Conservation (phyloP, 148 eudicot species). For the Beta vulgaris region DNA sequence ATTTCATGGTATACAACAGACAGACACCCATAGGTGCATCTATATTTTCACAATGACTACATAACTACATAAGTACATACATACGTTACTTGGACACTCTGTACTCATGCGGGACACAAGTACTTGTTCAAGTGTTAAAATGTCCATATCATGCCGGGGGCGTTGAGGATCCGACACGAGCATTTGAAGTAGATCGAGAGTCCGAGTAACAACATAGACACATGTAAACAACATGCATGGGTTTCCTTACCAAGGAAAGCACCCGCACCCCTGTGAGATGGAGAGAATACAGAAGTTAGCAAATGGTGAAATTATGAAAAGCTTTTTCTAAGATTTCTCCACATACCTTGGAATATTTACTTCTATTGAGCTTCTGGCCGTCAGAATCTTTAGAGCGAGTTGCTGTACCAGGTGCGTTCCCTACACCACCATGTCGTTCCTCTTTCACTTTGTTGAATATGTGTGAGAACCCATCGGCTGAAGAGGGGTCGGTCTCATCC, state of each 20-base stretch:
- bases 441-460: slow-evolving; percentile 55
- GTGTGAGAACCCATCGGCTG: slow-evolving; percentile 58
- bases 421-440: slow-evolving; percentile 55
- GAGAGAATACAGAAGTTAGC: background rate
- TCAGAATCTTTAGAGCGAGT: slow-evolving; percentile 36
- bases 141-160: too few relatives aligned
- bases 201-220: too few relatives aligned
- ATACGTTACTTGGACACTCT: too few relatives aligned
- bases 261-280: slow-evolving; percentile 43
- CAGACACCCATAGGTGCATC: slow-evolving; percentile 12
- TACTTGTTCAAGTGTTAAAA: too few relatives aligned
- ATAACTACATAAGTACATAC: too few relatives aligned
- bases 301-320: background rate
- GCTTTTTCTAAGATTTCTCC: background rate
- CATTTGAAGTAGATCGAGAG: too few relatives aligned
- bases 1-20: slow-evolving; percentile 20
- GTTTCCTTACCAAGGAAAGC: slow-evolving; percentile 59
- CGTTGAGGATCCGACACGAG: too few relatives aligned
- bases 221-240: slow-evolving; percentile 24
- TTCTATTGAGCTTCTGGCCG: slow-evolving; percentile 40
- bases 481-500: slow-evolving; percentile 66
- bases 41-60: slow-evolving; percentile 10
- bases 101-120: too few relatives aligned
- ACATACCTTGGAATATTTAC: slow-evolving; percentile 48
- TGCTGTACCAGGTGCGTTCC: slow-evolving; percentile 45